Evolutionary conservation across 2,329 filamentous ascomycete species (phyloP), one percentile per base, ranked within the genome.

Genomic region (Aschersonia sp.): DNA sequence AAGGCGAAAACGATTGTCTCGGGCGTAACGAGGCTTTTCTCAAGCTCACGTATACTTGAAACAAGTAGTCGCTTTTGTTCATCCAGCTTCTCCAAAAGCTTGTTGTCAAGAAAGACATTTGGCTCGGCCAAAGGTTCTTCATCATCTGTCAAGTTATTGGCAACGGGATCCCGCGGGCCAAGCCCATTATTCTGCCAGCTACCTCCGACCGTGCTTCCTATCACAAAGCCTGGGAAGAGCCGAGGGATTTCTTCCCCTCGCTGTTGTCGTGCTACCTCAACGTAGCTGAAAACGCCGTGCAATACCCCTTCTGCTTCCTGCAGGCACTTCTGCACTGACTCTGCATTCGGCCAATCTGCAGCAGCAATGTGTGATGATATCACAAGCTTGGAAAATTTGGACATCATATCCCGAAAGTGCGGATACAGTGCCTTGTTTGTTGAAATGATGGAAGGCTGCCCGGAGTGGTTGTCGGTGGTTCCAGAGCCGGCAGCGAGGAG

Each of bases 321-420:
- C 54, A 97, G 67, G 59, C 92, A 98, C 63, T 98, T 98, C 47
- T 92, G 83, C 51, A 90, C 85, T 1, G 90, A 94, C 64, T 98
- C 92, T 12, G 87, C 82, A 47, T 90, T 88, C 7, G 90, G 89
- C 79, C 88, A 97, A 67, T 98, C 92, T 35, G 90, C 87, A 5
- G 90, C 88, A 40, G 92, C 92, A 61, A 98, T 96, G 61, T 98
- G 92, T 11, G 92, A 97, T 3, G 92, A 98, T 45, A 98, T 82
- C 43, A 98, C 92, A 8, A 98, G 74, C 64, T 98, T 98, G n/a
- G 92, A 97, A 63, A 98, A 98, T 57, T 94, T 89, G 43, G 92
- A 97, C 92, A 98, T 98, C 82, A 97, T 97, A 61, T 97, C 92
- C 47, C 92, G 77, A 67, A 98, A 98, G 65, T 97, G 89, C 30